Evolutionary conservation across 2,329 filamentous ascomycete species (phyloP), one percentile per base, ranked within the genome.

Genomic region (Diaporthe sp.): DNA sequence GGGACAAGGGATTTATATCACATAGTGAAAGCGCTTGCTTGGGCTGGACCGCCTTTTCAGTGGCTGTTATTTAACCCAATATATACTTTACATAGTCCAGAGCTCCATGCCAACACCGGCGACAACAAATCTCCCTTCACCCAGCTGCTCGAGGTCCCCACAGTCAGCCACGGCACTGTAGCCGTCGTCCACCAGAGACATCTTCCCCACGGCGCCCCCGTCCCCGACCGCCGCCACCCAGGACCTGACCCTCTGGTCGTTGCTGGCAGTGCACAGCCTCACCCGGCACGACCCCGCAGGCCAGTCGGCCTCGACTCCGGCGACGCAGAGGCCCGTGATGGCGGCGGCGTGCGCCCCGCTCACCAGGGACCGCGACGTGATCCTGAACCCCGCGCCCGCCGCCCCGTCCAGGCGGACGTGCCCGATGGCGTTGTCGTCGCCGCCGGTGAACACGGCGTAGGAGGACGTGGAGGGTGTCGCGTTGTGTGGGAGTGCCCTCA

Each of bases 341-440:
- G 94, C 93, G 1, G 94, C 93, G 0, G 92, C 91, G 80, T 97
- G 94, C 0, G 94, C 93, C 2, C 87, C 87, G 34, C 86, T 85
- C 2, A 93, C 82, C 4, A 80, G 76, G 65, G 74, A 79, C 19
- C 81, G 79, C 53, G 79, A 81, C 46, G 74, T 57, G 10, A 84
- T 73, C 1, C 49, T 67, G 69, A 78, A 81, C 22, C 2, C 37
- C 7, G 22, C 37, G 72, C 51, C 51, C 62, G 28, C 74, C 88
- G n/a, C 72, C 88, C 79, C 44, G 88, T 81, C 0, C 74, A 83
- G 34, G 89, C 89, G 73, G 22, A 81, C 72, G 15, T 94, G 80
- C 0, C 90, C 92, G 0, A 98, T 83, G 4, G 93, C 93, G 77
- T 97, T 97, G 83, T 98, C 97, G 79, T 99, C 97, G 31, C 97